Evolutionary conservation across 2,329 filamentous ascomycete species (phyloP).

Genomic region (Talaromyces sp.): DNA sequence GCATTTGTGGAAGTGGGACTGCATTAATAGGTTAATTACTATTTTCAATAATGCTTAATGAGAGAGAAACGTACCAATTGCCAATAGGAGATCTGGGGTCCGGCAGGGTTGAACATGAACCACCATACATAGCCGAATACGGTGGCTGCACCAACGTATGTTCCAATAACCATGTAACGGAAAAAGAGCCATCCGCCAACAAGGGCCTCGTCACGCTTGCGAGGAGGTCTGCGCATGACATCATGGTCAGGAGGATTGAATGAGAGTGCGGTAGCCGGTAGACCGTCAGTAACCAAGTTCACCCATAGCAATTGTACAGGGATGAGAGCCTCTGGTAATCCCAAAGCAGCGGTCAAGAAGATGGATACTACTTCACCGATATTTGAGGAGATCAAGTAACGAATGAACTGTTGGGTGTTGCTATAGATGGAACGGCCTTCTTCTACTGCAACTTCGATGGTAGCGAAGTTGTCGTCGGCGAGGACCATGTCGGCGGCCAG

Average conservation of each 20-base stretch:
- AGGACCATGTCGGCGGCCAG: constrained; percentile 98
- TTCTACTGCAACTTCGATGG: constrained; percentile 91
- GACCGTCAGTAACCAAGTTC: constrained; percentile 94
- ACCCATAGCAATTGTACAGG: constrained; percentile 98
- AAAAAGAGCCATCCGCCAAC: constrained; percentile 97
- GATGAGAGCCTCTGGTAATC: constrained; percentile 96
- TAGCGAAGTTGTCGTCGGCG: constrained; percentile 97
- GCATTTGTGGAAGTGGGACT: constrained; percentile 89
- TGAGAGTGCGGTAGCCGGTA: constrained; percentile 89
- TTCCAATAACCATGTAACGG: constrained; percentile 92
- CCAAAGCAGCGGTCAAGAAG: constrained; percentile 90
- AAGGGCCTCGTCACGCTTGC: constrained; percentile 87
- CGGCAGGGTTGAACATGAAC: constrained; percentile 93
- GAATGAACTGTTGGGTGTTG: constrained; percentile 99
- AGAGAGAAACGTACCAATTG: constrained; percentile 57
- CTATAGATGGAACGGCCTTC: constrained; percentile 98
- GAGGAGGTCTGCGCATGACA: constrained; percentile 87
- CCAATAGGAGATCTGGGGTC: constrained; percentile 85
- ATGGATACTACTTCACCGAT: constrained; percentile 99
- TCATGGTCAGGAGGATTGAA: constrained; percentile 99
- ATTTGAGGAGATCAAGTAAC: constrained; percentile 97
- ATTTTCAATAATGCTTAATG: background rate
- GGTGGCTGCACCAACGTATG: constrained; percentile 89
- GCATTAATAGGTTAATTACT: constrained; percentile 14
- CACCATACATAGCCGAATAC: constrained; percentile 99